A percentile compares a stretch with the other conserved stretches of the same genome.
Conservation (phyloP, 2,329 filamentous ascomycete genomes). For the Sporothrix schenckii region DNA sequence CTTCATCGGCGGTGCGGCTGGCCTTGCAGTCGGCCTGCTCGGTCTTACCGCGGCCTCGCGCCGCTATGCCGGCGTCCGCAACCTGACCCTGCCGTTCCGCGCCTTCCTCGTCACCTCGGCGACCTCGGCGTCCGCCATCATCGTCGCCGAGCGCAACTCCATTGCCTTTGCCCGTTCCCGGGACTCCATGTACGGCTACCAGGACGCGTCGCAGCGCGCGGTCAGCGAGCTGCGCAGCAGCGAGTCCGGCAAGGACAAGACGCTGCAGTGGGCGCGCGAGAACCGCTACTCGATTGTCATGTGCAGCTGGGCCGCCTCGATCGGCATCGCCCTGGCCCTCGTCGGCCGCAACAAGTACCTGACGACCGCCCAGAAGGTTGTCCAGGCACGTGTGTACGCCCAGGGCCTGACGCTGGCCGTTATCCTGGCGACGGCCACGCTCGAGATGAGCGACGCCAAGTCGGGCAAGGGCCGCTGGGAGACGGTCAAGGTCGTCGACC, state of each 20-base stretch:
- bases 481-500: constrained; percentile 78
- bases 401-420: constrained; percentile 87
- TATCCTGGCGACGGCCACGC: constrained; percentile 76
- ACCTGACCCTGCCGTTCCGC: constrained; percentile 85
- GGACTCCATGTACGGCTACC: constrained; percentile 69
- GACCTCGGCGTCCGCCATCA: constrained; percentile 84
- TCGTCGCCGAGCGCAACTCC: constrained; percentile 75
- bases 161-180: constrained; percentile 67
- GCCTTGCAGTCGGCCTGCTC: constrained; percentile 66
- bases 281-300: constrained; percentile 89
- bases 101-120: constrained; percentile 83
- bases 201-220: constrained; percentile 63
- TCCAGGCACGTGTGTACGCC: constrained; percentile 92
- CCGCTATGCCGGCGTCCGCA: constrained; percentile 76
- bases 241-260: constrained; percentile 60
- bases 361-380: constrained; percentile 78
- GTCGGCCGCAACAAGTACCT: constrained; percentile 79
- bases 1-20: constrained; percentile 68
- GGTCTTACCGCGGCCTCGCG: constrained; percentile 69
- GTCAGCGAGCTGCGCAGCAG: constrained; percentile 58
- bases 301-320: constrained; percentile 76
- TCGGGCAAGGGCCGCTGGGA: constrained; percentile 78
- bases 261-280: constrained; percentile 72
- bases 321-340: constrained; percentile 72
- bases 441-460: constrained; percentile 78